Evolutionary conservation across 1,139 yeast species (phyloP), one percentile per base, ranked within the genome.

Genomic region (Kodamaea fungicola): DNA sequence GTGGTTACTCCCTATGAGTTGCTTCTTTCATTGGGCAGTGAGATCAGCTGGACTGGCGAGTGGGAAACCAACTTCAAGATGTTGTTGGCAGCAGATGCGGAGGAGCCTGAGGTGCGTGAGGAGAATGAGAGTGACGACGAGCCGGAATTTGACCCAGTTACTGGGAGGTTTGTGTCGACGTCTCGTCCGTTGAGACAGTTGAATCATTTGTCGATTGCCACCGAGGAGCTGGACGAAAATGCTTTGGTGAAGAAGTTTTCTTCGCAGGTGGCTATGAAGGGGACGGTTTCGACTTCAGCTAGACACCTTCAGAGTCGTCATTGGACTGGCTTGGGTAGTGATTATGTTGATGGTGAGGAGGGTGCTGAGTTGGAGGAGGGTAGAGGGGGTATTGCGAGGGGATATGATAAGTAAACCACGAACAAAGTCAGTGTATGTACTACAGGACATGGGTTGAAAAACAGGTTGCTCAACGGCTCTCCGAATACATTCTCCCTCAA

Each of bases 321-420:
- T 16, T 92, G 98, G 98, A 78, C 82, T 0, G 98, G 98, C 0
- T 67, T 92, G 27, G 98, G 98, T 0, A 83, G 94, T 44, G 97
- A 90, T 53, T 87, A 73, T 58, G 48, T 52, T 6, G 49, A 54
- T 1, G 59, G 58, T 2, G 70, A 65, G n/a, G 73, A 64, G 5
- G 95, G 92, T 22, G 89, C 97, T 0, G 57, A 70, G 1, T 74
- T 87, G 1, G 95, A 88, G 54, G 80, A 83, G 47, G 98, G 98
- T 2, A 70, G 83, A 33, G 71, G 76, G 2, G 98, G 98, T 28
- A 77, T 90, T 40, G 98, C 98, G 1, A 71, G 97, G 49, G 95
- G 94, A 4, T 92, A 92, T 51, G 68, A 63, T 37, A 62, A 16
- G 19, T 16, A 16, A 16, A 3, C 19, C 5, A 16, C 19, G 5